Percentiles rank a stretch among this genome's conserved stretches.
These are phyloP conservation scores for Taphrina communis DNA, from an alignment of 1,139 yeast species.

Conservation along the genomic window DNA sequence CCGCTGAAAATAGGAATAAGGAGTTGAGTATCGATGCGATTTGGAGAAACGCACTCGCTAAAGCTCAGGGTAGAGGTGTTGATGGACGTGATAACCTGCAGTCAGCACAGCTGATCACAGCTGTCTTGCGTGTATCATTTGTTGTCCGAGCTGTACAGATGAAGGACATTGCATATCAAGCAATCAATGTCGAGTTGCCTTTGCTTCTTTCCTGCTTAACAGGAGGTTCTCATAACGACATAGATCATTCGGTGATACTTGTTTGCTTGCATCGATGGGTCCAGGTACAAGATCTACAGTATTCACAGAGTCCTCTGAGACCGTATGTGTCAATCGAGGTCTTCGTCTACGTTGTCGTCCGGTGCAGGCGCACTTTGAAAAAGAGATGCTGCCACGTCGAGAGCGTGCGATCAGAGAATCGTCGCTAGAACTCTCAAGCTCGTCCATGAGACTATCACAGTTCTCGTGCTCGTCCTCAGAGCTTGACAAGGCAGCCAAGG, in stretches of 20 bases:
- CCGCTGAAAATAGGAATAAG: background rate
- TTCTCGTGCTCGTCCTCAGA: constrained; percentile 16
- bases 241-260: too few relatives aligned
- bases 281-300: background rate
- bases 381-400: constrained; percentile 4
- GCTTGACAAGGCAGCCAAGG: background rate
- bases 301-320: background rate
- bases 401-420: background rate
- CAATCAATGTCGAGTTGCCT: too few relatives aligned
- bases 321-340: constrained; percentile 4
- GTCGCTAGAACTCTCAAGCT: background rate
- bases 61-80: background rate
- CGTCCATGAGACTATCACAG: constrained; percentile 6
- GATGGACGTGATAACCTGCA: background rate
- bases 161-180: too few relatives aligned
- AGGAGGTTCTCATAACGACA: too few relatives aligned
- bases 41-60: background rate
- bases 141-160: too few relatives aligned
- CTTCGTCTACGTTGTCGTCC: background rate
- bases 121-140: background rate
- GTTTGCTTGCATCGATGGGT: too few relatives aligned
- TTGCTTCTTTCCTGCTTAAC: too few relatives aligned
- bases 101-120: background rate
- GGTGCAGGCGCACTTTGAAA: background rate
- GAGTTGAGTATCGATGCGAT: background rate